Evolutionary conservation across 805 yeast genomes (phyloP).

Genomic region (Starmerella powellii): DNA sequence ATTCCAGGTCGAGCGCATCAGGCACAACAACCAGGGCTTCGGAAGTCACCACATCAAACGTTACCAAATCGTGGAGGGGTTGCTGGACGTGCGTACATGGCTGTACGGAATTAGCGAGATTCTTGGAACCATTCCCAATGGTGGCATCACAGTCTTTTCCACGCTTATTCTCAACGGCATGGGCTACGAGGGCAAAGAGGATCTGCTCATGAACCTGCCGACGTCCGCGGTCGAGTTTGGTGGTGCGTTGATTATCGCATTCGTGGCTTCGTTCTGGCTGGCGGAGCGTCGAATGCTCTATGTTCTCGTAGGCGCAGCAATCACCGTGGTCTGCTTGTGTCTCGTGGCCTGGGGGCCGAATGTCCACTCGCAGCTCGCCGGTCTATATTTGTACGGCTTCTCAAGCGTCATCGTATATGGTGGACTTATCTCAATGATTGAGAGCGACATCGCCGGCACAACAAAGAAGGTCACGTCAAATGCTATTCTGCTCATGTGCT

Average conservation of each 20-base stretch:
- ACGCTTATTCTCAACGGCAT: slow-evolving; percentile 37
- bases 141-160: slow-evolving; percentile 42
- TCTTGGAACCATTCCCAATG: slow-evolving; percentile 39
- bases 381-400: slow-evolving; percentile 13
- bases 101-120: slow-evolving; percentile 34
- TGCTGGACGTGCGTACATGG: slow-evolving; percentile 41
- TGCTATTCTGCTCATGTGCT: slow-evolving; percentile 37
- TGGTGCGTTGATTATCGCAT: slow-evolving; percentile 11
- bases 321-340: slow-evolving; percentile 11
- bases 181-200: slow-evolving; percentile 31
- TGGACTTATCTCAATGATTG: slow-evolving; percentile 23
- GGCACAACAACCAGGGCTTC: slow-evolving; percentile 45
- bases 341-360: slow-evolving; percentile 22
- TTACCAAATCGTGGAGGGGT: slow-evolving; percentile 42
- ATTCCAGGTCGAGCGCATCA: slow-evolving; percentile 41
- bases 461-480: slow-evolving; percentile 43
- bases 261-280: slow-evolving; percentile 7
- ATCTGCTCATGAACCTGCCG: slow-evolving; percentile 35
- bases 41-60: slow-evolving; percentile 44
- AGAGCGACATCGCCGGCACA: slow-evolving; percentile 44
- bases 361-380: slow-evolving; percentile 14
- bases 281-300: slow-evolving; percentile 11
- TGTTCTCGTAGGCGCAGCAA: slow-evolving; percentile 8
- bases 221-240: slow-evolving; percentile 36
- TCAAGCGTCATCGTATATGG: slow-evolving; percentile 9